phyloP scores from a whole-genome alignment of 2,329 filamentous ascomycete species.

The Aspergillus pseudoterreus region DNA sequence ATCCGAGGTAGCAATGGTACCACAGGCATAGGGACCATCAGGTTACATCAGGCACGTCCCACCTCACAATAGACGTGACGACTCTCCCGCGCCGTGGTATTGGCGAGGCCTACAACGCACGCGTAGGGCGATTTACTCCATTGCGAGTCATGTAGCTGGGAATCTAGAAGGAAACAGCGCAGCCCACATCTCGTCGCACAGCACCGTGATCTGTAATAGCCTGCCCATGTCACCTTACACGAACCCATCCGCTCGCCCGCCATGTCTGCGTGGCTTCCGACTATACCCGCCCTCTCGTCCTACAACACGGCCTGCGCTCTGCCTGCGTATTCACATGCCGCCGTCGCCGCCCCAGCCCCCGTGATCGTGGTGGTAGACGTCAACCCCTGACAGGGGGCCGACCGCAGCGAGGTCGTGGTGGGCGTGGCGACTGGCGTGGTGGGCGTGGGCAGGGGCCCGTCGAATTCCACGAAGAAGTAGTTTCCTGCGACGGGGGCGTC shows the following conservation, averaged over 20 bases:
- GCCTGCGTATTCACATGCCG: conserved; percentile 9
- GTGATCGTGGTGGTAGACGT: conserved; percentile 3
- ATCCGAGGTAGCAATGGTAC: conserved; percentile 10
- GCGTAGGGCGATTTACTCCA: neutral
- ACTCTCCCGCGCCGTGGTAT: neutral
- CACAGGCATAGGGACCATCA: conserved; percentile 3
- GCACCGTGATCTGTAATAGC: neutral
- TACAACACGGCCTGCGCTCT: conserved; percentile 8
- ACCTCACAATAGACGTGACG: neutral
- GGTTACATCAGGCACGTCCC: neutral
- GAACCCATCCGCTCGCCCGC: neutral
- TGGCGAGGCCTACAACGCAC: neutral
- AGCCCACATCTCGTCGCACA: neutral
- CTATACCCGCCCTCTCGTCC: conserved; percentile 1
- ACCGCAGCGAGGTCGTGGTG: too few species aligned
- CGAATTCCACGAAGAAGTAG: conserved; percentile 37
- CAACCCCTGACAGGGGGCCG: neutral
- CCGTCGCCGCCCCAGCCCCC: conserved; percentile 13
- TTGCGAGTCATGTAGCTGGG: neutral
- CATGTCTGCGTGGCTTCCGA: conserved; percentile 1
- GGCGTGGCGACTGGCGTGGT: too few species aligned
- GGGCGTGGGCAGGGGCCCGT: conserved; percentile 3
- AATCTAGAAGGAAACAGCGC: neutral
- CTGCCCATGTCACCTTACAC: neutral
- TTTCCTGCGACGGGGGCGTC: conserved; percentile 31